Percentiles rank a stretch among this genome's conserved stretches.
phyloP scores from a whole-genome alignment of 352 stramenopile genomes.

The Plasmopara viticola region DNA sequence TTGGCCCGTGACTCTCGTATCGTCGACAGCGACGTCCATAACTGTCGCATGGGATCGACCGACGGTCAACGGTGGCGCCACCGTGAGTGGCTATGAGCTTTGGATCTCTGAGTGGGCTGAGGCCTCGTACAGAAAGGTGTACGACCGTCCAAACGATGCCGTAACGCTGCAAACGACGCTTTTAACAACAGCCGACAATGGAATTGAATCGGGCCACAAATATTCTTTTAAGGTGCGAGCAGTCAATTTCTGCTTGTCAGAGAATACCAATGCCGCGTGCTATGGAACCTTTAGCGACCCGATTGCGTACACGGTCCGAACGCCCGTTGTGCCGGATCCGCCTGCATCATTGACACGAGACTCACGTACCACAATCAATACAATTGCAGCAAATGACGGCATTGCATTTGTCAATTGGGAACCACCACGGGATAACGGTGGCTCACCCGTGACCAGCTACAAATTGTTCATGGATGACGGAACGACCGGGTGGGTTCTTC shows the following conservation, averaged over 20 bases:
- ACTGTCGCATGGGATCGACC: slow-evolving; percentile 87
- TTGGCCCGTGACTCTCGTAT: slow-evolving; percentile 79
- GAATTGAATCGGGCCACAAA: slow-evolving; percentile 86
- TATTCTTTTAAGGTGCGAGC: slow-evolving; percentile 93
- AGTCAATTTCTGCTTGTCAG: slow-evolving; percentile 90
- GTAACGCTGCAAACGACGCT: slow-evolving; percentile 65
- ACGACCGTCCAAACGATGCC: slow-evolving; percentile 89
- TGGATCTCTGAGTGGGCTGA: slow-evolving; percentile 95
- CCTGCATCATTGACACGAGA: slow-evolving; percentile 60
- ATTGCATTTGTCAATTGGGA: slow-evolving; percentile 76
- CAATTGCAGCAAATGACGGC: slow-evolving; percentile 36
- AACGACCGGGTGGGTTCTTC: slow-evolving; percentile 30
- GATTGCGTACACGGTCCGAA: slow-evolving; percentile 86
- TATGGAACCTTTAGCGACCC: slow-evolving; percentile 86
- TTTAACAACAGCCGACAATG: slow-evolving; percentile 68
- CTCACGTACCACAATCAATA: slow-evolving; percentile 66
- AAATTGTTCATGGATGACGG: slow-evolving; percentile 88
- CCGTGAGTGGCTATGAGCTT: slow-evolving; percentile 93
- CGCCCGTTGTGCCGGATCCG: slow-evolving; percentile 74
- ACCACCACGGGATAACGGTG: slow-evolving; percentile 89
- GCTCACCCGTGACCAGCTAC: slow-evolving; percentile 87
- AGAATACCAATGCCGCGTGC: slow-evolving; percentile 69
- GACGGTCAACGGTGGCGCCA: slow-evolving; percentile 85
- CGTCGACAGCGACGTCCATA: slow-evolving; percentile 87
- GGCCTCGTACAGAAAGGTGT: slow-evolving; percentile 81